phyloP scores from a whole-genome alignment of 306 rosid species.

The Lathyrus sativus region DNA sequence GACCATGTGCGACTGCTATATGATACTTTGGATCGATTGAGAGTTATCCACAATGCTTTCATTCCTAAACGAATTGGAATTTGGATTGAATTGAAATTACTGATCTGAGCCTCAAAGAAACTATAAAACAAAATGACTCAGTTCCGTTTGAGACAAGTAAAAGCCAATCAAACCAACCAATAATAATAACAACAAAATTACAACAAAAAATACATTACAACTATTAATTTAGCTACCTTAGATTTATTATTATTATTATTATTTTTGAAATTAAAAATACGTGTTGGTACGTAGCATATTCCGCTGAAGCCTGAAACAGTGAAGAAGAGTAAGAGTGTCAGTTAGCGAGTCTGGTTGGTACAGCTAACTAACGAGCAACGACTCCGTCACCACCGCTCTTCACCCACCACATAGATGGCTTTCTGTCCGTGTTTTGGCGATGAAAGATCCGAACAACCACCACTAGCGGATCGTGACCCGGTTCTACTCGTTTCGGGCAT shows the following conservation, averaged over 20 bases:
- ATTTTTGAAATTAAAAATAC: slow-evolving; percentile 7
- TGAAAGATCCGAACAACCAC: slow-evolving; percentile 33
- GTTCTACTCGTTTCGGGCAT: slow-evolving; percentile 79
- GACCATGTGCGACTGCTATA: too few relatives aligned
- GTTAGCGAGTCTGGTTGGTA: background rate
- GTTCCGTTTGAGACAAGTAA: background rate
- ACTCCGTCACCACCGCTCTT: background rate
- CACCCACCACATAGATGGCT: slow-evolving; percentile 11
- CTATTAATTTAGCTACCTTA: too few relatives aligned
- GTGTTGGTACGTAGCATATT: background rate
- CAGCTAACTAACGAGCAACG: background rate
- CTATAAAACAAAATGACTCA: background rate
- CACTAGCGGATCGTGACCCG: slow-evolving; percentile 62
- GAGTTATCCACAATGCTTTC: too few relatives aligned
- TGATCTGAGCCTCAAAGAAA: background rate
- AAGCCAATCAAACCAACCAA: too few relatives aligned
- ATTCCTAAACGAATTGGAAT: too few relatives aligned
- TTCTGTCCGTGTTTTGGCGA: slow-evolving; percentile 56
- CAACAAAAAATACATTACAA: too few relatives aligned
- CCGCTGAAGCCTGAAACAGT: too few relatives aligned
- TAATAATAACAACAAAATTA: too few relatives aligned
- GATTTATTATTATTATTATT: background rate
- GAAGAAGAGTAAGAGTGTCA: too few relatives aligned
- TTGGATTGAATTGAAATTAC: background rate
- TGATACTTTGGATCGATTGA: too few relatives aligned